These are phyloP conservation scores for Gossypium longicalyx DNA, from an alignment of 345 rosid species.

Conservation along the genomic window DNA sequence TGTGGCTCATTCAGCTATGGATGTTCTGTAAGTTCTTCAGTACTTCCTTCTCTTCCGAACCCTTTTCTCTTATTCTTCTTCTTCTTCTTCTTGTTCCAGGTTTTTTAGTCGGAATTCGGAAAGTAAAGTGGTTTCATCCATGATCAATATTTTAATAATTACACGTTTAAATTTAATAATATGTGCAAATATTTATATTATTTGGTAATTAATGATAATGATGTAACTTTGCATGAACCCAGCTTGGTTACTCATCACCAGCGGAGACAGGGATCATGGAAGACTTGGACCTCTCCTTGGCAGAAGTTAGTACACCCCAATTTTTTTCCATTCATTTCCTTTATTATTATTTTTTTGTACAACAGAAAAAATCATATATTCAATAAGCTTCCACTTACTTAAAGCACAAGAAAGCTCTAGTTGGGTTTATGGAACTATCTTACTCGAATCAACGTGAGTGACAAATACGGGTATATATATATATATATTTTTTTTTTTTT, in stretches of 20 bases:
- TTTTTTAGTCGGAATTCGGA: too few relatives aligned
- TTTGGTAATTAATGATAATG: not conserved
- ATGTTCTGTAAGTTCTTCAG: conserved; percentile 38
- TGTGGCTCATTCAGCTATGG: conserved; percentile 50
- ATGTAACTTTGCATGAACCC: conserved; percentile 12
- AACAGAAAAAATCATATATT: not conserved
- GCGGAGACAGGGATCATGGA: conserved; percentile 57
- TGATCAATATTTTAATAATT: too few relatives aligned
- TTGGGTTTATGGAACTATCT: not conserved
- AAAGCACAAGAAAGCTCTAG: conserved; percentile 1
- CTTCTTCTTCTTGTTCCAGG: too few relatives aligned
- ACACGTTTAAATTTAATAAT: too few relatives aligned
- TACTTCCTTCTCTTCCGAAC: too few relatives aligned
- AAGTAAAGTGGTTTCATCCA: too few relatives aligned
- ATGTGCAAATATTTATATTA: too few relatives aligned
- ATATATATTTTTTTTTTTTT: too few relatives aligned
- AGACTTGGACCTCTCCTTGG: conserved; percentile 55
- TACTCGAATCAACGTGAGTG: not conserved
- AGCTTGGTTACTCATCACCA: conserved; percentile 64
- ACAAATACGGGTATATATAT: not conserved
- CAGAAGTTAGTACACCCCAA: conserved; percentile 28
- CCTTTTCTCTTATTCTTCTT: too few relatives aligned
- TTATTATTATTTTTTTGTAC: not conserved
- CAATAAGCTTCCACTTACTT: not conserved
- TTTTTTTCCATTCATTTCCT: not conserved